These are phyloP conservation scores for Fusarium veterinarium DNA, from an alignment of 2,329 filamentous ascomycete genomes.

Conservation along the genomic window DNA sequence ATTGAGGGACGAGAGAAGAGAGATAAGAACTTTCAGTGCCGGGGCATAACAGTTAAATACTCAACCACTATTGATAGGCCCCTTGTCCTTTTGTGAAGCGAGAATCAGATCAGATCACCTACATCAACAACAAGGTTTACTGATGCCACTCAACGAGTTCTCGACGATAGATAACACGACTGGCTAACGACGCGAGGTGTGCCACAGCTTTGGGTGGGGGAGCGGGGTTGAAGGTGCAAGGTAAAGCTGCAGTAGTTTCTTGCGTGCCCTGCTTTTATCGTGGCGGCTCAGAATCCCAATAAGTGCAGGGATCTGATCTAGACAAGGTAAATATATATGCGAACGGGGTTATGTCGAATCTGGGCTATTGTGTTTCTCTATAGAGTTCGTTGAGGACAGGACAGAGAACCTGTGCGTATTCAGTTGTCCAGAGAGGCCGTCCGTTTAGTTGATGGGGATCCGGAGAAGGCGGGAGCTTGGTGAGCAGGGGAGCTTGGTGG, in stretches of 20 bases:
- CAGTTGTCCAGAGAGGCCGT: conserved; percentile 9
- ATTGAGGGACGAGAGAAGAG: conserved; percentile 11
- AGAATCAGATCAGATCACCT: conserved; percentile 46
- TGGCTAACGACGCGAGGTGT: conserved; percentile 39
- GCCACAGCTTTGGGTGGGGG: conserved; percentile 42
- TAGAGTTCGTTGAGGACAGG: background rate
- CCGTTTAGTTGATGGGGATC: conserved; percentile 26
- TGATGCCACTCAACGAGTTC: conserved; percentile 36
- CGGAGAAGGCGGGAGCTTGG: conserved; percentile 27
- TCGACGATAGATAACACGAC: conserved; percentile 46
- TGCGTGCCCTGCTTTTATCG: conserved; percentile 28
- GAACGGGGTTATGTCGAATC: background rate
- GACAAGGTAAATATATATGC: background rate
- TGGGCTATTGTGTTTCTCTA: background rate
- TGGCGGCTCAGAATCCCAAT: conserved; percentile 16
- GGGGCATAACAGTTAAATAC: conserved; percentile 36
- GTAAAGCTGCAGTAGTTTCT: conserved; percentile 42
- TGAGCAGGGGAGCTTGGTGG: conserved; percentile 28
- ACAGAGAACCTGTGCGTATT: background rate
- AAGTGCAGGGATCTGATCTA: conserved; percentile 14
- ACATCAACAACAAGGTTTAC: conserved; percentile 40
- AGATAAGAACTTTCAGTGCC: conserved; percentile 9
- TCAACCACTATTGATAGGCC: conserved; percentile 18
- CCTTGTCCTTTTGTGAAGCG: conserved; percentile 32
- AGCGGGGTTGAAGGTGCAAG: conserved; percentile 43